phyloP scores from a whole-genome alignment of 805 yeast species.

The Metschnikowia dekortorum region DNA sequence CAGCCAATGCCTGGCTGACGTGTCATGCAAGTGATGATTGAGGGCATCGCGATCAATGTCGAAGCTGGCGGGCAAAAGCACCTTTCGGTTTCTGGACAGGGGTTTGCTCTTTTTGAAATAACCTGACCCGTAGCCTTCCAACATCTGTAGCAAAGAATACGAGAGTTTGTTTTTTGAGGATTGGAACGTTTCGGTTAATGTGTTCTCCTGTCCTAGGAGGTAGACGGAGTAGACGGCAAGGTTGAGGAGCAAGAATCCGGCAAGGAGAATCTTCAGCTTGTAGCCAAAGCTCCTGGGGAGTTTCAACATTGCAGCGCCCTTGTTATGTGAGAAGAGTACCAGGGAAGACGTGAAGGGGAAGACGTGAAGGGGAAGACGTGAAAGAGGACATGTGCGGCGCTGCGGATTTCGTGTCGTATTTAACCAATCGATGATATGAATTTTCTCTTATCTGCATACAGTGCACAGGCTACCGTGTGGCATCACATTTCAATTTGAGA shows the following conservation, averaged over 20 bases:
- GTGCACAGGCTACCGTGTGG: no score
- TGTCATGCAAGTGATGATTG: conserved; percentile 3
- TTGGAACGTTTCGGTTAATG: neutral
- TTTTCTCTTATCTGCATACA: no score
- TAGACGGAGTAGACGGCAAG: neutral
- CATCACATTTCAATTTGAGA: no score
- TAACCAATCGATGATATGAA: no score
- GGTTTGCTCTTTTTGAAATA: neutral
- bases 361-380: neutral
- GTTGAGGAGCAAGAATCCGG: neutral
- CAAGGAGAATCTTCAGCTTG: neutral
- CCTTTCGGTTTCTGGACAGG: conserved; percentile 4
- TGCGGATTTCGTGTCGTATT: no score
- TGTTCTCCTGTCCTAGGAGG: neutral
- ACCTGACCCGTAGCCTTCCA: conserved; percentile 1
- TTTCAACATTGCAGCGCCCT: neutral
- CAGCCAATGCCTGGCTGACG: conserved; percentile 6
- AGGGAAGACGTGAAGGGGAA: neutral
- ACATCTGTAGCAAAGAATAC: neutral
- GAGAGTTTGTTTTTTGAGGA: neutral
- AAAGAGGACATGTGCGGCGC: neutral
- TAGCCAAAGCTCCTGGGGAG: neutral
- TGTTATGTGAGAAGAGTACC: no score
- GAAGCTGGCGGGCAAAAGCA: conserved; percentile 10
- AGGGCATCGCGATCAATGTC: conserved; percentile 2